Evolutionary conservation across 78 protist genomes (phyloP).

Genomic region (Bodo saltans): DNA sequence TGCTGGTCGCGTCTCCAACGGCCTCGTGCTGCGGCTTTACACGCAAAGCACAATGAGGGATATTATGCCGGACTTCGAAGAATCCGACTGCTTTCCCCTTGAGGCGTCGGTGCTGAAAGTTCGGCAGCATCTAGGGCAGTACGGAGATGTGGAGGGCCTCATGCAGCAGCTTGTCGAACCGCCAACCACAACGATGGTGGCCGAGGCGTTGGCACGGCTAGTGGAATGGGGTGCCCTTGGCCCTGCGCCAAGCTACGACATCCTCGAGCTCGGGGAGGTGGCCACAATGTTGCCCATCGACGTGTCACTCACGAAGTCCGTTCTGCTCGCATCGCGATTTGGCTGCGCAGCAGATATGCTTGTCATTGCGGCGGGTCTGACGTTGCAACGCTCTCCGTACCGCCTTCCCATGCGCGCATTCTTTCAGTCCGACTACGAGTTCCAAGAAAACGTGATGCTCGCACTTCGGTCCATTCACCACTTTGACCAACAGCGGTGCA

Average conservation of each 20-base stretch:
- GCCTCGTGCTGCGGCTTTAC: not conserved
- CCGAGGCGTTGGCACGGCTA: not conserved
- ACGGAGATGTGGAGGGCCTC: not conserved
- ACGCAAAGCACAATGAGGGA: not conserved
- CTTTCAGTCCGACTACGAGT: not conserved
- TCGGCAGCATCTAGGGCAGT: not conserved
- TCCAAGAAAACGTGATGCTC: not conserved
- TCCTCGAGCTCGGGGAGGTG: not conserved
- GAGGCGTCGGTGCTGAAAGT: not conserved
- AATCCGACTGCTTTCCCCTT: not conserved
- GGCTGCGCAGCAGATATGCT: not conserved
- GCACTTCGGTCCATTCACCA: not conserved
- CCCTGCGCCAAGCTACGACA: not conserved
- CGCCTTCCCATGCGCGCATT: not conserved
- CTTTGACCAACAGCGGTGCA: not conserved
- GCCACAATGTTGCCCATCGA: not conserved
- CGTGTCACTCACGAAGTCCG: not conserved
- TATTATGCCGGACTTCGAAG: not conserved
- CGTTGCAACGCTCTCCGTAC: not conserved
- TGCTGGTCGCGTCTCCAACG: slow-evolving; percentile 11
- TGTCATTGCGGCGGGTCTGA: not conserved
- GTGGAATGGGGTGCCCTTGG: not conserved
- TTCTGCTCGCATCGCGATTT: not conserved
- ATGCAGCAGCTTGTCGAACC: not conserved
- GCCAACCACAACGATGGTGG: not conserved